Evolutionary conservation across 176 grass and related monocot species (phyloP).

Genomic region (Raddia guianensis): DNA sequence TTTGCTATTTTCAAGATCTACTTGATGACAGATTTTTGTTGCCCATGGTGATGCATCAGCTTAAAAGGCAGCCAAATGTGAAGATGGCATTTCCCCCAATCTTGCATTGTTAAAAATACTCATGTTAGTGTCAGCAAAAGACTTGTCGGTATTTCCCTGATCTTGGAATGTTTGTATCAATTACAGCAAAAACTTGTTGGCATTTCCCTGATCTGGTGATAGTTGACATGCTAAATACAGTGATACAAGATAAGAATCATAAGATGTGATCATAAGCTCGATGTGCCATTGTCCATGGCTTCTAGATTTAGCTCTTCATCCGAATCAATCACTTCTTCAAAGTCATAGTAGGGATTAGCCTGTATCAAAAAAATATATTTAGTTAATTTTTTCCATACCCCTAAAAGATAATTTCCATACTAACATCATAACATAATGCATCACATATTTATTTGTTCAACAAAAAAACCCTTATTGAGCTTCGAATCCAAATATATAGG

Average conservation of each 20-base stretch:
- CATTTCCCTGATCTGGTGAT: constrained; percentile 11
- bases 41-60: background rate
- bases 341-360: constrained; percentile 81
- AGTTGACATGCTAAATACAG: constrained; percentile 14
- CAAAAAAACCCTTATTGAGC: background rate
- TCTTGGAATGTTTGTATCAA: background rate
- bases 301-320: constrained; percentile 88
- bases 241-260: constrained; percentile 33
- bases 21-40: background rate
- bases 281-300: constrained; percentile 73
- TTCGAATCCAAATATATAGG: background rate
- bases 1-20: too few species aligned
- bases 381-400: background rate
- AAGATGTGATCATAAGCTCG: constrained; percentile 35
- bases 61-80: background rate
- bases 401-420: background rate
- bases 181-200: constrained; percentile 28
- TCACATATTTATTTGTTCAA: background rate
- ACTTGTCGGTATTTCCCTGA: too few species aligned
- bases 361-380: constrained; percentile 32
- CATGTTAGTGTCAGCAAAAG: too few species aligned
- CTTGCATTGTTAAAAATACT: too few species aligned
- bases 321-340: constrained; percentile 88
- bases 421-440: background rate
- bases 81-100: background rate